Evolutionary conservation across 805 yeast species (phyloP), one percentile per base, ranked within the genome.

Genomic region (Myxozyma lipomycoides): DNA sequence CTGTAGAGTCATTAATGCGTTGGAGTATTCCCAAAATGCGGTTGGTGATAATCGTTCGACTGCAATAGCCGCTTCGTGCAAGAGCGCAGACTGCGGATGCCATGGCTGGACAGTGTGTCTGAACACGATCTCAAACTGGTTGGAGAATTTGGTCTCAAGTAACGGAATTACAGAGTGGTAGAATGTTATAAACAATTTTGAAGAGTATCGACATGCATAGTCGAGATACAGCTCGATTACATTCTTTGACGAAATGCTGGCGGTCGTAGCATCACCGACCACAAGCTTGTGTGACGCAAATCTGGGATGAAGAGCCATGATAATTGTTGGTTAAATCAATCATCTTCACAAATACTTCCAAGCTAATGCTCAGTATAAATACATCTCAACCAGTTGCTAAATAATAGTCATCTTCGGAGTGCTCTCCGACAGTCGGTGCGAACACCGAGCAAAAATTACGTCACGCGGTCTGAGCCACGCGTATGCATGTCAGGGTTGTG

Each of bases 21-120:
- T 66, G 10, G 83, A 76, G 42, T 81, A 78, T 34, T 77, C 70
- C 76, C 87, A 77, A 64, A 84, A 79, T 55, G 70, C 66, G 1
- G 64, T 66, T 0, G 86, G 83, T 12, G 70, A 72, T 43, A 76
- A 70, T 42, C 55, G 60, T n/a, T 84, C 85, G 26, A 83, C 81
- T 0, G 83, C 89, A 22, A 88, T 66, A 0, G 84, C 75, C 38
- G 84, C 84, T 63, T 88, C 95, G 64, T 84, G 83, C 36, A 81
- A 71, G 34, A 79, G 67, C 3, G 78, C 75, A 1, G 91, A 82
- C 49, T 80, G 78, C 40, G 90, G 83, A 65, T 88, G 96, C 95
- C 95, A 88, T 58, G 95, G 93, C 70, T 88, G 96, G 17, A 84
- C 73, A 37, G 83, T 88, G 62, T 86, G 83, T 55, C 81, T 76